Evolutionary conservation across 2,329 filamentous ascomycete genomes (phyloP), one percentile per base, ranked within the genome.

Genomic region (Akanthomyces uredinophilus): DNA sequence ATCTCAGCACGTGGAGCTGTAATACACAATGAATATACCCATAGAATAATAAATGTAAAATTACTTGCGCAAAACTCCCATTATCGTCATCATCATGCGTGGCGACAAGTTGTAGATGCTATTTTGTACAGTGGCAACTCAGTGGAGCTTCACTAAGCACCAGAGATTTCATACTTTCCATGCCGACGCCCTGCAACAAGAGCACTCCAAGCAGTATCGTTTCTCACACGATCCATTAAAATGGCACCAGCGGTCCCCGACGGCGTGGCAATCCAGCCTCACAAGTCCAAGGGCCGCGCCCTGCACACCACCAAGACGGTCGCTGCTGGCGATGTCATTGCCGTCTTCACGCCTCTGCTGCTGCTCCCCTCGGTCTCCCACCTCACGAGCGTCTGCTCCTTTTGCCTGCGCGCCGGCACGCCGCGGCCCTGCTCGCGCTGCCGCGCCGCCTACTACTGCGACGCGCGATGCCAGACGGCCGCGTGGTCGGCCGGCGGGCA

Each of bases 371-470:
- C 78, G 46, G 74, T 75, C 43, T 70, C 75, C 5, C 74, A 76
- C 64, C 74, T 80, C 61, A 55, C 68, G 4, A 66, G 69, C 18
- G 75, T 78, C 37, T 87, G 84, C 75, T 78, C 78, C 64, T 72
- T 79, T 73, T 86, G 83, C 70, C 75, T 84, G 32, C 67, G 65
- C 43, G 59, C 66, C 32, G 66, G 68, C 50, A 61, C 61, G 37
- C 68, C 69, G 27, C 69, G 68, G 47, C 75, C 77, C 24, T 88
- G 85, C 71, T 79, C 79, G 0, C 79, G 76, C 54, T 88, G 85
- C 73, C 78, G 75, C 32, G 75, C 79, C 1, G 77, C 78, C 4
- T 77, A 74, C 29, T 88, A 88, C 75, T 88, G 85, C 73, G 75
- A 76, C 56, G 61, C 73, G 8, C 65, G 69, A 5, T 88, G 85